Conservation (phyloP, 2,329 filamentous ascomycete genomes). For the Pseudocercospora eumusae region DNA sequence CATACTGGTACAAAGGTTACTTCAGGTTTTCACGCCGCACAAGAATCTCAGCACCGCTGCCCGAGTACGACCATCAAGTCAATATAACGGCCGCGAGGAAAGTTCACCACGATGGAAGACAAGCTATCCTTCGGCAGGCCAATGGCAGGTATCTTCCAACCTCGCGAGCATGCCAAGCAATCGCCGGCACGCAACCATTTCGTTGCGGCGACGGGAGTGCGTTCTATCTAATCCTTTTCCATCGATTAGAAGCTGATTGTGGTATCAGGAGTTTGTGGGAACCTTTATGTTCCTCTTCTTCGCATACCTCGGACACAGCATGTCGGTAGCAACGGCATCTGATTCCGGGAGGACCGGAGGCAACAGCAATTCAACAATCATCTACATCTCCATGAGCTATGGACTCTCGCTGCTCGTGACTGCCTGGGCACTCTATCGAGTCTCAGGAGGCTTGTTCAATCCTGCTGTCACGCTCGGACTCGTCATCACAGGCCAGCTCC, state of each 20-base stretch:
- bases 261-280: conserved; percentile 42
- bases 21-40: conserved; percentile 5
- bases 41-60: neutral
- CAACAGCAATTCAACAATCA: conserved; percentile 35
- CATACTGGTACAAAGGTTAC: neutral
- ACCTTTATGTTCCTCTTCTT: conserved; percentile 48
- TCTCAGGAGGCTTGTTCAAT: conserved; percentile 37
- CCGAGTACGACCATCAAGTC: neutral
- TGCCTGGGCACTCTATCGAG: conserved; percentile 41
- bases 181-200: conserved; percentile 12
- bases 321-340: conserved; percentile 27
- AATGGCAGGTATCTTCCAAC: conserved; percentile 11
- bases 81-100: neutral
- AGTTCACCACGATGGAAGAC: conserved; percentile 1
- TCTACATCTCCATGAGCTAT: conserved; percentile 42
- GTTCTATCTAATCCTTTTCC: neutral
- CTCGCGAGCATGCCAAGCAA: conserved; percentile 14
- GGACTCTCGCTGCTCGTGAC: conserved; percentile 44
- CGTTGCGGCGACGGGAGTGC: neutral
- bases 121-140: conserved; percentile 10
- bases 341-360: conserved; percentile 46
- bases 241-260: neutral
- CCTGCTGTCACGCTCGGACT: conserved; percentile 40
- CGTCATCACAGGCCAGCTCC: conserved; percentile 33
- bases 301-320: conserved; percentile 17